phyloP scores from a whole-genome alignment of 2,329 filamentous ascomycete species.

The Chrysoporthe austroafricana region DNA sequence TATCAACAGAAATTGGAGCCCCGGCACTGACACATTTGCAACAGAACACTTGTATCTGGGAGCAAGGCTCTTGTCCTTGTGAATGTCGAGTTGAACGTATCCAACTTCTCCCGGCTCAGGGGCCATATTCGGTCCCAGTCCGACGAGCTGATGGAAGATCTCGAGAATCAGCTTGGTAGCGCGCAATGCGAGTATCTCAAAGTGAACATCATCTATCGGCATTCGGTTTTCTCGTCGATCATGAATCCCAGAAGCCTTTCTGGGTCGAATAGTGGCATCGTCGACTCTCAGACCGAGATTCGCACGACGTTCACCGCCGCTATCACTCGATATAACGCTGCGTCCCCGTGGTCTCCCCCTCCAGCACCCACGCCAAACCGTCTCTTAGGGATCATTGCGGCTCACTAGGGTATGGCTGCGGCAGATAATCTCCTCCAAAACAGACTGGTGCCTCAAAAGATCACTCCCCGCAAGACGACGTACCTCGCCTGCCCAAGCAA shows the following conservation, averaged over 20 bases:
- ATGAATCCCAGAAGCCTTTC: neutral
- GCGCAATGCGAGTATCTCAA: slow-evolving; percentile 53
- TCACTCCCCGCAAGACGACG: slow-evolving; percentile 27
- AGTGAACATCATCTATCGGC: slow-evolving; percentile 57
- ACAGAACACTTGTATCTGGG: slow-evolving; percentile 47
- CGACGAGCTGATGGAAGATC: slow-evolving; percentile 61
- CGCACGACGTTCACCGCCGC: slow-evolving; percentile 57
- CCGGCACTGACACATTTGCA: neutral
- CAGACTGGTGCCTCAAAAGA: slow-evolving; percentile 26
- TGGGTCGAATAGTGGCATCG: slow-evolving; percentile 37
- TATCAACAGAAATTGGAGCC: neutral
- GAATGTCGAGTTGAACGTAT: slow-evolving; percentile 44
- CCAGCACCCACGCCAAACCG: slow-evolving; percentile 42
- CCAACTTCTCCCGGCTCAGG: slow-evolving; percentile 13
- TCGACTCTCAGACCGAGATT: slow-evolving; percentile 50
- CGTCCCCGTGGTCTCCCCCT: slow-evolving; percentile 57
- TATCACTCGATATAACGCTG: slow-evolving; percentile 52
- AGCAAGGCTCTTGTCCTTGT: slow-evolving; percentile 54
- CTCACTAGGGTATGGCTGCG: slow-evolving; percentile 52
- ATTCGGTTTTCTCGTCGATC: slow-evolving; percentile 55
- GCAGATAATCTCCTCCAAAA: slow-evolving; percentile 48
- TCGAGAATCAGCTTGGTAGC: slow-evolving; percentile 60
- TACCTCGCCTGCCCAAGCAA: slow-evolving; percentile 19
- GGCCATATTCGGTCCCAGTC: slow-evolving; percentile 46
- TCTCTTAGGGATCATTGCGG: slow-evolving; percentile 49